Evolutionary conservation across 441 rosid species (phyloP).

Genomic region (Melianthus villosus): DNA sequence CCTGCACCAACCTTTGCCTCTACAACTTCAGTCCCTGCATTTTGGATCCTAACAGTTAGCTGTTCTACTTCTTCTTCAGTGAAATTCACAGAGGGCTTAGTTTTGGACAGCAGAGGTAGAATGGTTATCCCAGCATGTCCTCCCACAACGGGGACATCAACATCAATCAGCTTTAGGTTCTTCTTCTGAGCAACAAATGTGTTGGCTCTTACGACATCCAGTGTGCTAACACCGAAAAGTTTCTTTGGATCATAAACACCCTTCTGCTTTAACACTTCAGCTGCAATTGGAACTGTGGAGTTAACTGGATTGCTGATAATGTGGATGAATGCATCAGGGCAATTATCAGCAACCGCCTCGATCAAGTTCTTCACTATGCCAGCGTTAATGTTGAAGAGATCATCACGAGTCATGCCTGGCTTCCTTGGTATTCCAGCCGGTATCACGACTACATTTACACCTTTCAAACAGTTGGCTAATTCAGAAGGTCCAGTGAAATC

Average conservation of each 20-base stretch:
- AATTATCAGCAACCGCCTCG: conserved; percentile 83
- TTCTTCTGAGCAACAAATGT: conserved; percentile 82
- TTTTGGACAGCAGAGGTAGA: conserved; percentile 68
- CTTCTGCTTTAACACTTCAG: conserved; percentile 73
- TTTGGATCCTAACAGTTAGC: conserved; percentile 75
- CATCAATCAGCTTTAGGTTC: conserved; percentile 77
- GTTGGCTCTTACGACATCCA: conserved; percentile 93
- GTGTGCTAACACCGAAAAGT: conserved; percentile 80
- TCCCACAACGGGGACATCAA: conserved; percentile 82
- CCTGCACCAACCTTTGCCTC: conserved; percentile 97
- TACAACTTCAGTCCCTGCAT: conserved; percentile 95
- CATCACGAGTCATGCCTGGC: conserved; percentile 99
- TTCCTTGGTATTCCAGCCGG: conserved; percentile 98
- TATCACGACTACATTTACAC: conserved; percentile 68
- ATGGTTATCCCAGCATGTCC: conserved; percentile 95
- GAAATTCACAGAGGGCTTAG: conserved; percentile 59
- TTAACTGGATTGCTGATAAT: conserved; percentile 92
- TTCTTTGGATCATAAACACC: conserved; percentile 86
- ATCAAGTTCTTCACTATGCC: conserved; percentile 57
- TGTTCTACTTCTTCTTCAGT: conserved; percentile 57
- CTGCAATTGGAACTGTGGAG: conserved; percentile 92
- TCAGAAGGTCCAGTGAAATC: conserved; percentile 78
- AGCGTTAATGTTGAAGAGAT: conserved; percentile 89
- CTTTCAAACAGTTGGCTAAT: conserved; percentile 53
- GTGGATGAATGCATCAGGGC: conserved; percentile 84